phyloP scores from a whole-genome alignment of 2,329 filamentous ascomycete genomes.

The Pyrenophora seminiperda region DNA sequence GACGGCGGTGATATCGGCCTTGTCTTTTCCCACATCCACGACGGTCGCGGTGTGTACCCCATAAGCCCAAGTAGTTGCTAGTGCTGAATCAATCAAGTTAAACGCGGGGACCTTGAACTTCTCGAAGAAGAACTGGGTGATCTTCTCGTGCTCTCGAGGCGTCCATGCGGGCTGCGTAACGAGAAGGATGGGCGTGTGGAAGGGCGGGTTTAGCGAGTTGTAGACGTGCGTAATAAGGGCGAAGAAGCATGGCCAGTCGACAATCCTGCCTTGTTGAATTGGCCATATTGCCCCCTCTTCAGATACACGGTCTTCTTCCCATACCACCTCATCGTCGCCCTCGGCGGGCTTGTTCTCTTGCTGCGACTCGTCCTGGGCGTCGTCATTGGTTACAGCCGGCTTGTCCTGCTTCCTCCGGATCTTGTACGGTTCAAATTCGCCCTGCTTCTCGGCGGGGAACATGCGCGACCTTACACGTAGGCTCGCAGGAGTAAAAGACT shows the following conservation, averaged over 20 bases:
- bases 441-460: slow-evolving; percentile 78
- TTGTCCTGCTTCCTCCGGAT: slow-evolving; percentile 62
- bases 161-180: slow-evolving; percentile 92
- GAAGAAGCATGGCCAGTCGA: slow-evolving; percentile 90
- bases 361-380: slow-evolving; percentile 33
- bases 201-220: slow-evolving; percentile 83
- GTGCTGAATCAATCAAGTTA: slow-evolving; percentile 84
- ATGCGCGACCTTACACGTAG: slow-evolving; percentile 89
- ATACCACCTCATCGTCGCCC: slow-evolving; percentile 66
- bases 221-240: slow-evolving; percentile 92
- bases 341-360: slow-evolving; percentile 42
- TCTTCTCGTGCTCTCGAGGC: slow-evolving; percentile 79
- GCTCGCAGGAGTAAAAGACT: slow-evolving; percentile 88
- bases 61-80: slow-evolving; percentile 81
- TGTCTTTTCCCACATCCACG: slow-evolving; percentile 88
- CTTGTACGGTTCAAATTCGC: slow-evolving; percentile 81
- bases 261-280: slow-evolving; percentile 78
- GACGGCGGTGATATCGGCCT: slow-evolving; percentile 90
- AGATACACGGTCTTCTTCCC: slow-evolving; percentile 86
- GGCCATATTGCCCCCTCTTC: slow-evolving; percentile 91
- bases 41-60: slow-evolving; percentile 82
- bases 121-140: slow-evolving; percentile 95
- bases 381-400: slow-evolving; percentile 33
- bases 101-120: slow-evolving; percentile 94
- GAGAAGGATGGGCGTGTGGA: slow-evolving; percentile 92